Conservation (phyloP, 2,329 filamentous ascomycete species). For the Colletotrichum lupini region DNA sequence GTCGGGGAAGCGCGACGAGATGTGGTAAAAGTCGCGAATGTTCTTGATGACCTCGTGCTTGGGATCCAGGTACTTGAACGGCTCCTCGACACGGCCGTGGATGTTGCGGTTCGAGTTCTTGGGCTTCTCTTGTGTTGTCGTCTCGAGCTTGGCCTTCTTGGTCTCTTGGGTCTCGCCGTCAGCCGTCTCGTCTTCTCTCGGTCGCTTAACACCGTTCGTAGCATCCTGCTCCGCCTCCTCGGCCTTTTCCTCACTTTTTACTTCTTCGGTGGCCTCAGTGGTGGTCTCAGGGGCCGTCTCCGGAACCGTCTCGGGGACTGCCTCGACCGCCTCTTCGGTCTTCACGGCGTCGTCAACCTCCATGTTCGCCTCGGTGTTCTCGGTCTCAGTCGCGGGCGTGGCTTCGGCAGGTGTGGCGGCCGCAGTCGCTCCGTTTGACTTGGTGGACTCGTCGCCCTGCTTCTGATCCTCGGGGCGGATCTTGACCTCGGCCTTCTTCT, state of each 20-base stretch:
- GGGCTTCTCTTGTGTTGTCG: conserved; percentile 39
- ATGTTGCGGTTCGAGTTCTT: conserved; percentile 55
- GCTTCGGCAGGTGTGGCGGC: conserved; percentile 21
- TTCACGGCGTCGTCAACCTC: conserved; percentile 31
- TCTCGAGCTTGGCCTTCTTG: conserved; percentile 56
- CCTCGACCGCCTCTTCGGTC: conserved; percentile 24
- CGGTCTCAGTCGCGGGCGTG: conserved; percentile 2
- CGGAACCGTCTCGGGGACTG: not conserved
- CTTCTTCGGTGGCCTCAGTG: not conserved
- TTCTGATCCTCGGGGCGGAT: conserved; percentile 70
- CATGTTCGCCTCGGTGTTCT: conserved; percentile 28
- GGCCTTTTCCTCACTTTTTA: conserved; percentile 10
- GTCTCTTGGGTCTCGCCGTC: conserved; percentile 46
- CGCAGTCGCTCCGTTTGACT: conserved; percentile 33
- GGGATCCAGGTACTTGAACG: conserved; percentile 88
- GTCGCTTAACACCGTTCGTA: conserved; percentile 46
- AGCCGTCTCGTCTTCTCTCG: conserved; percentile 43
- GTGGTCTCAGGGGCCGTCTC: not conserved
- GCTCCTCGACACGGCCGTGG: conserved; percentile 78
- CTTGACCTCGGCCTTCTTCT: conserved; percentile 90
- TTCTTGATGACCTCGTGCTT: conserved; percentile 80
- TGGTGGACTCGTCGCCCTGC: conserved; percentile 52
- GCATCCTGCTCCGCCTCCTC: conserved; percentile 34
- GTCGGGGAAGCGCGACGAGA: conserved; percentile 85
- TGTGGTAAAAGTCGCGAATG: conserved; percentile 86